Percentiles rank a stretch among this genome's conserved stretches.
These are phyloP conservation scores for Cucurbita maxima DNA, from an alignment of 306 rosid species.

Conservation along the genomic window DNA sequence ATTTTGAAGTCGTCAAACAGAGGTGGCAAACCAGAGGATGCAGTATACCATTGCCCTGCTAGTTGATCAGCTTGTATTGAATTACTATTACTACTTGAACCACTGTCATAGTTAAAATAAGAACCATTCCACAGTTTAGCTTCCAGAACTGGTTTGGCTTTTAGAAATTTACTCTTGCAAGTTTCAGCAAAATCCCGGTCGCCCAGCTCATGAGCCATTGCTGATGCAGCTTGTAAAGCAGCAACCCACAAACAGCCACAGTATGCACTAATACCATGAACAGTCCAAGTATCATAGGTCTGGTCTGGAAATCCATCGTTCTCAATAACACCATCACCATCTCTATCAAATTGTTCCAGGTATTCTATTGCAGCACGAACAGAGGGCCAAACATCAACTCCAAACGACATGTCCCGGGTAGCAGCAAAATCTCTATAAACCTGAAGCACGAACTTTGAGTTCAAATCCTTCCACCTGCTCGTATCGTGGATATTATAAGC, in stretches of 20 bases:
- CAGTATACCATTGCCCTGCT: conserved; percentile 98
- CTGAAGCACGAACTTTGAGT: conserved; percentile 91
- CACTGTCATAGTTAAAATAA: conserved; percentile 88
- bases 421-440: conserved; percentile 86
- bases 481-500: conserved; percentile 95
- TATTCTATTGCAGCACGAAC: conserved; percentile 93
- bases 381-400: conserved; percentile 97
- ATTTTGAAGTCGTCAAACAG: conserved; percentile 66
- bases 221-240: conserved; percentile 96
- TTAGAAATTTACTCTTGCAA: conserved; percentile 71
- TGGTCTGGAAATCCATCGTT: conserved; percentile 98
- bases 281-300: conserved; percentile 96
- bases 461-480: conserved; percentile 93
- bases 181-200: conserved; percentile 67
- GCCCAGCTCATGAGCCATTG: conserved; percentile 76
- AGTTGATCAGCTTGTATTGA: conserved; percentile 97
- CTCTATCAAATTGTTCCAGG: conserved; percentile 86
- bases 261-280: conserved; percentile 91
- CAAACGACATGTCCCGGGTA: conserved; percentile 84
- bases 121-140: conserved; percentile 91
- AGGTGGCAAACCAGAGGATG: conserved; percentile 77
- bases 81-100: conserved; percentile 77
- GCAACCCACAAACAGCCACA: conserved; percentile 97
- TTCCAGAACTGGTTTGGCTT: conserved; percentile 81
- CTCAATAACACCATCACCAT: conserved; percentile 79